phyloP scores from a whole-genome alignment of 768 basidiomycete species.

The Leccinum fibrillosum region DNA sequence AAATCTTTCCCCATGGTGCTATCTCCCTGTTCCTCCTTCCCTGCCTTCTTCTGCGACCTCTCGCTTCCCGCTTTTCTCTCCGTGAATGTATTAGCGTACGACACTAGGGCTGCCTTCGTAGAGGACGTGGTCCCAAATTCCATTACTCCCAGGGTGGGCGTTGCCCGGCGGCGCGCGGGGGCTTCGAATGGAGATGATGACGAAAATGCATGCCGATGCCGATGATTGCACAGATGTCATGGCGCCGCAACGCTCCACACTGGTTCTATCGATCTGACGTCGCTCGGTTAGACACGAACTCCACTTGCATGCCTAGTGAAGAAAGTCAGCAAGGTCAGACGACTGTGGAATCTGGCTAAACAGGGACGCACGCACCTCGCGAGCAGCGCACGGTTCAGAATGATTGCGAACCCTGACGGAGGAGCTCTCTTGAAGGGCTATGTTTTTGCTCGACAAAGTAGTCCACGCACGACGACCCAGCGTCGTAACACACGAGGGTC shows the following conservation, averaged over 20 bases:
- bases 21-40: slow-evolving; percentile 7
- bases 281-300: not conserved
- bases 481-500: not conserved
- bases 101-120: slow-evolving; percentile 31
- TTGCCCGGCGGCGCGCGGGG: not conserved
- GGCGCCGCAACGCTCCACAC: not conserved
- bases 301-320: not conserved
- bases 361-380: not conserved
- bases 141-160: slow-evolving; percentile 5
- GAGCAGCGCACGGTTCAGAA: not conserved
- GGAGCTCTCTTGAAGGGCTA: not conserved
- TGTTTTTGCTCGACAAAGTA: not conserved
- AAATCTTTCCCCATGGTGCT: slow-evolving; percentile 12
- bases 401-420: not conserved
- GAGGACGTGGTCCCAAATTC: slow-evolving; percentile 7
- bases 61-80: slow-evolving; percentile 1
- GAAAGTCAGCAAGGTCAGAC: not conserved
- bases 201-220: not conserved
- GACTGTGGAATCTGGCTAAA: not conserved
- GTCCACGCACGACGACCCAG: not conserved
- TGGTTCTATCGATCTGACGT: not conserved
- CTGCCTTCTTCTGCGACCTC: slow-evolving; percentile 11
- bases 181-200: not conserved
- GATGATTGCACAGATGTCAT: slow-evolving; percentile 6
- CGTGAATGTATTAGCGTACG: slow-evolving; percentile 22